Conservation (phyloP, 1,139 yeast genomes). For the Arxiozyma slooffiae region DNA sequence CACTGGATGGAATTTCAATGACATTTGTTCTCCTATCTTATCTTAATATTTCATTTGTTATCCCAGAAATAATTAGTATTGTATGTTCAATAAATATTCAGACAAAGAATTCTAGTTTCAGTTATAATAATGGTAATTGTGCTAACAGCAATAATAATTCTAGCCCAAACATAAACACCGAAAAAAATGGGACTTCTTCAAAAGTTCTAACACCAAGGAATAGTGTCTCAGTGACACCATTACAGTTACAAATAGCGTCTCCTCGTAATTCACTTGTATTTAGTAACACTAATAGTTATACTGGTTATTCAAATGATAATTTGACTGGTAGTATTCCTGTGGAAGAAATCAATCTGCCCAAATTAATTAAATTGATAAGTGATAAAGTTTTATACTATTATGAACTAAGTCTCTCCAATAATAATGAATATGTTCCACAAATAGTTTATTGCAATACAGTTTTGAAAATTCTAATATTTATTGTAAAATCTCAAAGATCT, state of each 20-base stretch:
- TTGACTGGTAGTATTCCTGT: constrained; percentile 13
- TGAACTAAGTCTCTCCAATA: constrained; percentile 47
- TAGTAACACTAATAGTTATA: background rate
- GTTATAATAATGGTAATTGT: background rate
- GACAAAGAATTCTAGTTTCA: constrained; percentile 22
- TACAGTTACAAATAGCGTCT: constrained; percentile 19
- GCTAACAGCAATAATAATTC: background rate
- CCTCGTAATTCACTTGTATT: constrained; percentile 37
- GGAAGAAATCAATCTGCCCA: constrained; percentile 32
- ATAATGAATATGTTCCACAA: constrained; percentile 76
- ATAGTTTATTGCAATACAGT: constrained; percentile 67
- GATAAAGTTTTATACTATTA: constrained; percentile 48
- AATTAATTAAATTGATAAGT: constrained; percentile 43
- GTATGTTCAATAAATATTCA: constrained; percentile 16
- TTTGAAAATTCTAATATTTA: constrained; percentile 52
- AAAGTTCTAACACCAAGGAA: constrained; percentile 14
- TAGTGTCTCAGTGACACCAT: constrained; percentile 19
- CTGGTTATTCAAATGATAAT: constrained; percentile 5
- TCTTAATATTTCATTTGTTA: constrained; percentile 47
- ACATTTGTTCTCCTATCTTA: constrained; percentile 53
- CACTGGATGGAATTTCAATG: constrained; percentile 71
- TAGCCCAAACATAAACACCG: constrained; percentile 4
- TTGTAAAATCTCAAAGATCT: constrained; percentile 41
- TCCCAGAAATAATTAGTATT: constrained; percentile 42
- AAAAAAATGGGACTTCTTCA: background rate